Conservation (phyloP, 225 moss, liverwort and hornwort species). For the Lunularia cruciata region DNA sequence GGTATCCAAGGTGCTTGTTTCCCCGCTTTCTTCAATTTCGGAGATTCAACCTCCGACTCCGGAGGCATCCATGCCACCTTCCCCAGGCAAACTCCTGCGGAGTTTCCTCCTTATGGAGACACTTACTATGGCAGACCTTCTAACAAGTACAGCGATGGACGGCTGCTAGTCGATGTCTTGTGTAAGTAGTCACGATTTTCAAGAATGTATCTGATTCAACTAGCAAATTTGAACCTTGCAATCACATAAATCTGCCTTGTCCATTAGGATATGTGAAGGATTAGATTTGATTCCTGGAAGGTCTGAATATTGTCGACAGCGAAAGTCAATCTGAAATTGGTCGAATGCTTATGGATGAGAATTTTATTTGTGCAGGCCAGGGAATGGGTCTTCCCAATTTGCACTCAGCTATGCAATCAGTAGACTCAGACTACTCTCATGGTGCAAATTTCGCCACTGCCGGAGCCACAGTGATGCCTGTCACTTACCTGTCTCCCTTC, state of each 20-base stretch:
- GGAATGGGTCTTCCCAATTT: constrained; percentile 35
- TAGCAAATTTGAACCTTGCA: no score
- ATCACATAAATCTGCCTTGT: no score
- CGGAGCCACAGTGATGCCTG: constrained; percentile 42
- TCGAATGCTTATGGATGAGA: neutral
- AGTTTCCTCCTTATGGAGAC: constrained; percentile 40
- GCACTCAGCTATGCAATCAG: constrained; percentile 39
- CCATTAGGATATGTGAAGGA: no score
- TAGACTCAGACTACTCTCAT: constrained; percentile 33
- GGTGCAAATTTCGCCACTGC: constrained; percentile 51
- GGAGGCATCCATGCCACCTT: constrained; percentile 52
- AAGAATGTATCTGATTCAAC: no score
- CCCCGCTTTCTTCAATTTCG: constrained; percentile 48
- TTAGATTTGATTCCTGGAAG: no score
- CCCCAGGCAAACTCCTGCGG: constrained; percentile 44
- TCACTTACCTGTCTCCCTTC: constrained; percentile 49
- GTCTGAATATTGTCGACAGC: no score
- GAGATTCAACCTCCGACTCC: constrained; percentile 49
- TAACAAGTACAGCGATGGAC: constrained; percentile 48
- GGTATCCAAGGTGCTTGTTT: constrained; percentile 34
- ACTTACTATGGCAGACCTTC: constrained; percentile 36
- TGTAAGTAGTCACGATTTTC: constrained; percentile 10
- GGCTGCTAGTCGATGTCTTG: constrained; percentile 40
- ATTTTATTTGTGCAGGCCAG: constrained; percentile 22
- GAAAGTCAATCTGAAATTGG: no score